Evolutionary conservation across 305 asterid genomes (phyloP).

Genomic region (Solanum hybrid): DNA sequence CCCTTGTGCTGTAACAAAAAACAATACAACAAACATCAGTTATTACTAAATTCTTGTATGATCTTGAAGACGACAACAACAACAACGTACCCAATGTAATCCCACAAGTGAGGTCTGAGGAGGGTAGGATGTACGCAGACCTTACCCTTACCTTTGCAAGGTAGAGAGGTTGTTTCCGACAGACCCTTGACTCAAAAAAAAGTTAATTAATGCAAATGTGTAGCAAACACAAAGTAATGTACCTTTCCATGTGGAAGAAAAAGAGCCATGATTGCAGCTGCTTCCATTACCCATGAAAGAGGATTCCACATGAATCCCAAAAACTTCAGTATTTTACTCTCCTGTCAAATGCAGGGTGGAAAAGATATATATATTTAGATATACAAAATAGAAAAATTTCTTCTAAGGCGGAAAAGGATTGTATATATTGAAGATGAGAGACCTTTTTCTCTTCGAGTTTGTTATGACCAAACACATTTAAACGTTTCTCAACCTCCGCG

Average conservation of each 20-base stretch:
- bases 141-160: background rate
- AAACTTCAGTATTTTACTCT: slow-evolving; percentile 47
- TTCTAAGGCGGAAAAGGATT: background rate
- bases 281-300: slow-evolving; percentile 65
- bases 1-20: slow-evolving; percentile 22
- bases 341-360: slow-evolving; percentile 17
- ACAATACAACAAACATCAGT: background rate
- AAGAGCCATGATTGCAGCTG: slow-evolving; percentile 52
- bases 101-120: background rate
- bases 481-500: slow-evolving; percentile 18
- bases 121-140: background rate
- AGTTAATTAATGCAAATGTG: background rate
- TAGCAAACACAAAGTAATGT: background rate
- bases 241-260: slow-evolving; percentile 51
- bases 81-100: background rate
- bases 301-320: slow-evolving; percentile 67
- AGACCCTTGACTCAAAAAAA: background rate
- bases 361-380: background rate
- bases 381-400: background rate
- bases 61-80: background rate
- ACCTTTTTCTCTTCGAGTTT: slow-evolving; percentile 37
- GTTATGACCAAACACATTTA: slow-evolving; percentile 22
- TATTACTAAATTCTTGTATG: background rate
- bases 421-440: background rate
- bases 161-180: background rate